Evolutionary conservation across 1,284 basidiomycete genomes (phyloP), one percentile per base, ranked within the genome.

Genomic region (Quambalaria eucalypti): DNA sequence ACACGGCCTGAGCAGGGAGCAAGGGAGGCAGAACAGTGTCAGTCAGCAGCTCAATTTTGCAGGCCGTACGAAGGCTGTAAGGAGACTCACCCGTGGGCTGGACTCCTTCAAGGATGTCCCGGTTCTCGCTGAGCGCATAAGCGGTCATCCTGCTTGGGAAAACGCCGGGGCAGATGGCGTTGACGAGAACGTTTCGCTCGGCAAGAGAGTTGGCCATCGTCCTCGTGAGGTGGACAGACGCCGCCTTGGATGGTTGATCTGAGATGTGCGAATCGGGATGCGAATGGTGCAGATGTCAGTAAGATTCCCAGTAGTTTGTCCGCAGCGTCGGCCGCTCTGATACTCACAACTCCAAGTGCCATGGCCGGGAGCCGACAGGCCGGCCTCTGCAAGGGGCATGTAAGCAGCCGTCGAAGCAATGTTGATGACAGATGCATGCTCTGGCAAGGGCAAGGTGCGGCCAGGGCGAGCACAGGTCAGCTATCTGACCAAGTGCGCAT

Each of bases 61-160:
- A 14, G 19, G 10, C n/a, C n/a, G n/a, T n/a, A n/a, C n/a, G n/a
- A n/a, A n/a, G n/a, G n/a, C n/a, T n/a, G n/a, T n/a, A n/a, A n/a
- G n/a, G 5, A 9, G 28, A 59, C 52, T 29, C 39, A 59, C 53
- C 71, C 10, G 69, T 74, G 12, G 70, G 71, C 59, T 72, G 70
- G 42, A 63, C 59, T 6, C 57, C 63, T 48, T 73, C 70, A 48
- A 72, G 59, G 36, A 67, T 29, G 19, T 74, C 70, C 12, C 77
- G 76, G 29, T 78, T 80, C 66, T 83, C 81, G 36, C 56, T 60
- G 66, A 89, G 79, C 3, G 84, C 87, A 53, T 80, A 88, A 0
- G 85, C 82, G 0, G 89, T 91, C 89, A 92, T 91, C 76, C 85
- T 87, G 52, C 85, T 87, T 0, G 87, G 87, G 78, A 89, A 58